Evolutionary conservation across 441 rosid species (phyloP).

Genomic region (Cnidoscolus chayamansa): DNA sequence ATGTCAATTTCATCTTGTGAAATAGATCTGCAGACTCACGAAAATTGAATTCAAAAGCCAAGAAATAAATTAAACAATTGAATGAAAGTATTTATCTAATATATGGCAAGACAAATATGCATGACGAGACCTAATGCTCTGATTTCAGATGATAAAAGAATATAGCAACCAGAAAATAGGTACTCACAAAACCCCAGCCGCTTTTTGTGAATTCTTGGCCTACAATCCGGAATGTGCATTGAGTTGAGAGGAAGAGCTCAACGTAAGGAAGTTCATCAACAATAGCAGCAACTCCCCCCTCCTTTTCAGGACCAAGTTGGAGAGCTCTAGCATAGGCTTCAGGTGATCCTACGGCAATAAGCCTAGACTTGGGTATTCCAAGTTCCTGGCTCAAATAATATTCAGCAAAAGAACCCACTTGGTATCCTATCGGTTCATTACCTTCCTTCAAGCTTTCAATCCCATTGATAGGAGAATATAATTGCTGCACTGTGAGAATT

Average conservation of each 20-base stretch:
- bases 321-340: slow-evolving; percentile 72
- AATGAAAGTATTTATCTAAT: neutral
- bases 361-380: slow-evolving; percentile 64
- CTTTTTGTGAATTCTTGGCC: slow-evolving; percentile 88
- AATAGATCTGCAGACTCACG: too few relatives aligned
- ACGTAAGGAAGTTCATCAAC: slow-evolving; percentile 83
- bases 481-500: slow-evolving; percentile 81
- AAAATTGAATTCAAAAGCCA: too few relatives aligned
- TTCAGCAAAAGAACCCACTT: slow-evolving; percentile 82
- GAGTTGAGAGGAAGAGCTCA: slow-evolving; percentile 69
- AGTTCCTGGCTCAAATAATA: slow-evolving; percentile 64
- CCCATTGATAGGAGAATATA: slow-evolving; percentile 74
- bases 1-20: neutral
- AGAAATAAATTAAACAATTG: neutral
- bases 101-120: neutral
- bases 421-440: slow-evolving; percentile 71
- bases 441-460: slow-evolving; percentile 56
- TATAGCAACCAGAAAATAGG: slow-evolving; percentile 10
- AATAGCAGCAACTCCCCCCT: slow-evolving; percentile 84
- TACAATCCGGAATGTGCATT: slow-evolving; percentile 65
- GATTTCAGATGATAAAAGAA: neutral
- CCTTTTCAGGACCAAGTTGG: slow-evolving; percentile 55
- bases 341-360: slow-evolving; percentile 65
- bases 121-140: neutral
- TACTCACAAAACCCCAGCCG: slow-evolving; percentile 92